These are phyloP conservation scores for Scutellaria minor DNA, from an alignment of 257 asterid species.

Conservation along the genomic window DNA sequence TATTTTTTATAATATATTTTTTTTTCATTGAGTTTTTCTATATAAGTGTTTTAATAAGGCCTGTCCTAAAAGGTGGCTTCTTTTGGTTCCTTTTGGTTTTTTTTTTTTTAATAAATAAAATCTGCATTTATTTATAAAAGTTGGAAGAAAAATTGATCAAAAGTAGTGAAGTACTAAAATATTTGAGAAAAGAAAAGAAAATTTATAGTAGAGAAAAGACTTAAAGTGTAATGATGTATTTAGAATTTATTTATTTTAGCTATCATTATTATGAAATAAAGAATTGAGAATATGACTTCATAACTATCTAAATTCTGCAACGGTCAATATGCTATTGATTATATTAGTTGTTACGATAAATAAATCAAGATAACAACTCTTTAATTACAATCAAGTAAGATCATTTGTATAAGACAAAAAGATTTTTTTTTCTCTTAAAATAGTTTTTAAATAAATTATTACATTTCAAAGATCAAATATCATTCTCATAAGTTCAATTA, in stretches of 20 bases:
- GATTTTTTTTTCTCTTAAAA: conserved; percentile 4
- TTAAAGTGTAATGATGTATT: too few relatives aligned
- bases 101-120: too few relatives aligned
- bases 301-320: conserved; percentile 18
- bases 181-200: neutral
- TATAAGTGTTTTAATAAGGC: too few relatives aligned
- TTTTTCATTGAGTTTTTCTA: too few relatives aligned
- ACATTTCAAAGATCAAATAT: neutral
- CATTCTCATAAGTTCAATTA: neutral
- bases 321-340: conserved; percentile 26
- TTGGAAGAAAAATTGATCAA: too few relatives aligned
- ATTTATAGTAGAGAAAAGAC: neutral
- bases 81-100: too few relatives aligned
- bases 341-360: conserved; percentile 16
- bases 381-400: neutral
- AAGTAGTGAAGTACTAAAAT: neutral
- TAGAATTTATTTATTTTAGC: too few relatives aligned
- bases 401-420: neutral
- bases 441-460: neutral
- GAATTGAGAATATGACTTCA: conserved; percentile 22
- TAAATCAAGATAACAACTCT: neutral
- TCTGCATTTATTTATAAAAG: too few relatives aligned
- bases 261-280: conserved; percentile 10
- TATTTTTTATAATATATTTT: too few relatives aligned
- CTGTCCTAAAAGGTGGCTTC: too few relatives aligned